Evolutionary conservation across 495 filamentous ascomycete genomes (phyloP).

Genomic region (Penicillium maclennaniae): DNA sequence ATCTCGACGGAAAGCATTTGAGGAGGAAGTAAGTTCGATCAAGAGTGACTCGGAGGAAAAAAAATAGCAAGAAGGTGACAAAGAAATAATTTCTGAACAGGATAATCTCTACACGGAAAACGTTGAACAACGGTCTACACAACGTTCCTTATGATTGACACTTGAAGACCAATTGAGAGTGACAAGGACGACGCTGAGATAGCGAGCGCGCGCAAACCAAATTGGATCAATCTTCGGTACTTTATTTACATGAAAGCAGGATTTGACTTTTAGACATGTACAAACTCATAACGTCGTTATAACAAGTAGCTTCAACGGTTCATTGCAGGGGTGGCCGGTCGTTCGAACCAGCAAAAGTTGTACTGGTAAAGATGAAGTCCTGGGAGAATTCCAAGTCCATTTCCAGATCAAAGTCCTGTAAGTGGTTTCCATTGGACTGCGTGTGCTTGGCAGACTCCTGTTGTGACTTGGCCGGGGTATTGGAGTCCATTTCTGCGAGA

Average conservation of each 20-base stretch:
- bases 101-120: too few species aligned
- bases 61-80: too few species aligned
- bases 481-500: conserved; percentile 25
- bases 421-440: conserved; percentile 19
- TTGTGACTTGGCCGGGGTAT: conserved; percentile 28
- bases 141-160: too few species aligned
- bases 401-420: conserved; percentile 32
- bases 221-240: too few species aligned
- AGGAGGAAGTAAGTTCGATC: not conserved
- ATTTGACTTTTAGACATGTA: not conserved
- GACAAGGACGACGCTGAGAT: too few species aligned
- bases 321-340: conserved; percentile 10
- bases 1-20: not conserved
- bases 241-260: too few species aligned
- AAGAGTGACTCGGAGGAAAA: too few species aligned
- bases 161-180: too few species aligned
- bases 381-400: conserved; percentile 41
- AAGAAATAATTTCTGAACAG: too few species aligned
- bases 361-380: conserved; percentile 35
- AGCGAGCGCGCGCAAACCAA: too few species aligned
- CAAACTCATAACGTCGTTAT: not conserved
- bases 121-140: too few species aligned
- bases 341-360: conserved; percentile 29
- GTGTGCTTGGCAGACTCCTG: conserved; percentile 9
- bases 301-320: not conserved